Conservation (phyloP, 805 yeast species). For the Wickerhamomyces chambardii region DNA sequence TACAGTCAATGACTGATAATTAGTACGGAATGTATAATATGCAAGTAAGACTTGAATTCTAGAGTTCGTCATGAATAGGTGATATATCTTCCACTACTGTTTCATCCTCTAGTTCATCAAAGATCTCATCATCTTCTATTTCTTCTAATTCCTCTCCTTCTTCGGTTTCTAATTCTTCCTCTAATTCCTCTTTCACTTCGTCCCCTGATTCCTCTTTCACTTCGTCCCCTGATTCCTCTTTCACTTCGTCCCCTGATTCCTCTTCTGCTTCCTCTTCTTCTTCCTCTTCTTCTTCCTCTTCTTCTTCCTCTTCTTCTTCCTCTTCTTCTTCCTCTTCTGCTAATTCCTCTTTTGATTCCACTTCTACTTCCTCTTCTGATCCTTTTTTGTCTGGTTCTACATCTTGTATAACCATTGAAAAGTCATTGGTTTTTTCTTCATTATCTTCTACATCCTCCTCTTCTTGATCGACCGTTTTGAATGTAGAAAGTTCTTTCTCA, state of each 20-base stretch:
- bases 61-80: not conserved
- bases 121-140: not conserved
- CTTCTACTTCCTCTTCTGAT: not conserved
- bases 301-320: not conserved
- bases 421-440: not conserved
- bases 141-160: constrained; percentile 1
- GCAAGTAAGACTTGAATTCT: not conserved
- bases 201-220: not conserved
- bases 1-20: too few species aligned
- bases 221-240: not conserved
- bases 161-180: not conserved
- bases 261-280: not conserved
- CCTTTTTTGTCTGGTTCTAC: constrained; percentile 1
- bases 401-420: too few species aligned
- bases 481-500: too few species aligned
- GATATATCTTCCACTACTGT: not conserved
- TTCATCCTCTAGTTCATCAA: not conserved
- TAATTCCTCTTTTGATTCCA: not conserved
- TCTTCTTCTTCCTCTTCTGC: not conserved
- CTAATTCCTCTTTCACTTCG: constrained; percentile 2
- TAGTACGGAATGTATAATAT: too few species aligned
- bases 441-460: not conserved
- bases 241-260: not conserved
- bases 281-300: not conserved
- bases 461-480: too few species aligned